Conservation (phyloP, 768 basidiomycete genomes). For the Pleurotus giganteus region DNA sequence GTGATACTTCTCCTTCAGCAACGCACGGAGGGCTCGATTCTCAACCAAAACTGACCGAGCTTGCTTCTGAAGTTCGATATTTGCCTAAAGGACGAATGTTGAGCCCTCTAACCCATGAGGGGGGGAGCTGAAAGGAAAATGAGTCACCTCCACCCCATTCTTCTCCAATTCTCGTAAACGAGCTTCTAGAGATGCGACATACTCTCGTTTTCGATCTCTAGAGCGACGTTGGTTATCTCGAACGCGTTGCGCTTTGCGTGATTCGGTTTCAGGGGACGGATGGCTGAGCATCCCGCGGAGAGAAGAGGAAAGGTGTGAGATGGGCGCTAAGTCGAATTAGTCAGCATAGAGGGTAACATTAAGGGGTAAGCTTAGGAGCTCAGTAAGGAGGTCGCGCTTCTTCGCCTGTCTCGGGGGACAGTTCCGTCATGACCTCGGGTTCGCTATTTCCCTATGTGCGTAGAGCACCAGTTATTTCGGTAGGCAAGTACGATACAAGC, state of each 20-base stretch:
- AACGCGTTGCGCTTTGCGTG: neutral
- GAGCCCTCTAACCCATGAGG: neutral
- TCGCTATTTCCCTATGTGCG: too few species aligned
- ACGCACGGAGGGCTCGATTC: neutral
- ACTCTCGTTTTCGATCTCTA: neutral
- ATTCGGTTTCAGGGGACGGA: neutral
- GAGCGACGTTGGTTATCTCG: conserved; percentile 1
- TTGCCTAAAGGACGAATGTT: neutral
- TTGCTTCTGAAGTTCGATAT: neutral
- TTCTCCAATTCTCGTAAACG: neutral
- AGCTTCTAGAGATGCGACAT: neutral
- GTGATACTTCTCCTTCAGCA: neutral
- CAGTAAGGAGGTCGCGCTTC: too few species aligned
- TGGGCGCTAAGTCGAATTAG: too few species aligned
- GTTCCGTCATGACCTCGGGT: too few species aligned
- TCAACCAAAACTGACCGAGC: neutral
- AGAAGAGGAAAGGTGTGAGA: too few species aligned
- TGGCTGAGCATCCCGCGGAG: too few species aligned
- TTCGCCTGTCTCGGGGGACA: too few species aligned
- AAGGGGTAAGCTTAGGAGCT: too few species aligned
- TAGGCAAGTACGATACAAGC: too few species aligned
- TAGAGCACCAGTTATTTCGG: too few species aligned
- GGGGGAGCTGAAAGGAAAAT: neutral
- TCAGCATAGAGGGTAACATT: too few species aligned
- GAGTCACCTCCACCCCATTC: neutral